These are phyloP conservation scores for Hymenoscyphus occultus DNA, from an alignment of 2,329 filamentous ascomycete species.

Conservation along the genomic window DNA sequence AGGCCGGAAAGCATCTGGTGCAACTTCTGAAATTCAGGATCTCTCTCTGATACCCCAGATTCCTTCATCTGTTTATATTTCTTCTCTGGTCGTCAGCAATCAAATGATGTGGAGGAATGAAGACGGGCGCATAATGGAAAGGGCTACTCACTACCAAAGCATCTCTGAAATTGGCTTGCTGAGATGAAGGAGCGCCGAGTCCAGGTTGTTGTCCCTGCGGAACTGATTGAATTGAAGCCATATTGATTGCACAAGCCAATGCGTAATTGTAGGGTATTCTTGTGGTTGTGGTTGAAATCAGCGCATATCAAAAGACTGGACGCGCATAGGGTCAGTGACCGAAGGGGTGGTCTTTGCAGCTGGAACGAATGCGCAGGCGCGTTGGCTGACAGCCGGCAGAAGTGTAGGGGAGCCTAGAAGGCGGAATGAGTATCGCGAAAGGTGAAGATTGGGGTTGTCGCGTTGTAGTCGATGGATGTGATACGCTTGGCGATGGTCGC, in stretches of 20 bases:
- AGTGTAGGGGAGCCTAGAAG: not conserved
- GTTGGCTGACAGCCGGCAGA: conserved; percentile 17
- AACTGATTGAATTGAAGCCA: conserved; percentile 78
- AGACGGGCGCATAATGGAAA: conserved; percentile 13
- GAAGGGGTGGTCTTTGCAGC: not conserved
- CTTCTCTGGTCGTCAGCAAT: conserved; percentile 47
- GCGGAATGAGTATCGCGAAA: not conserved
- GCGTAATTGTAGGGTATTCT: conserved; percentile 15
- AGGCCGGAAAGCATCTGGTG: conserved; percentile 72
- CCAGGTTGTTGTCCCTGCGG: conserved; percentile 66
- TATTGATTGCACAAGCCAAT: conserved; percentile 41
- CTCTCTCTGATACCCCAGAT: conserved; percentile 72
- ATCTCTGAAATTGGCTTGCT: conserved; percentile 70
- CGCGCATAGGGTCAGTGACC: not conserved
- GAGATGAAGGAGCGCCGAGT: conserved; percentile 61
- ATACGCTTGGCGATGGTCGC: conserved; percentile 31
- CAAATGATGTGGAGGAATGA: conserved; percentile 12
- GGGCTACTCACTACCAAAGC: conserved; percentile 58
- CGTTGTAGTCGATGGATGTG: conserved; percentile 23
- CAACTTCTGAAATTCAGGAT: conserved; percentile 84
- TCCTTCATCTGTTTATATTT: conserved; percentile 89
- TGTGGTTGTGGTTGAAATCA: conserved; percentile 24
- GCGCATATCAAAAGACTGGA: conserved; percentile 37
- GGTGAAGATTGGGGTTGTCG: conserved; percentile 13
- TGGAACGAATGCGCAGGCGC: conserved; percentile 23